Percentiles rank a stretch among this genome's conserved stretches.
Conservation (phyloP, 2,329 filamentous ascomycete species). For the Pyricularia sp. region DNA sequence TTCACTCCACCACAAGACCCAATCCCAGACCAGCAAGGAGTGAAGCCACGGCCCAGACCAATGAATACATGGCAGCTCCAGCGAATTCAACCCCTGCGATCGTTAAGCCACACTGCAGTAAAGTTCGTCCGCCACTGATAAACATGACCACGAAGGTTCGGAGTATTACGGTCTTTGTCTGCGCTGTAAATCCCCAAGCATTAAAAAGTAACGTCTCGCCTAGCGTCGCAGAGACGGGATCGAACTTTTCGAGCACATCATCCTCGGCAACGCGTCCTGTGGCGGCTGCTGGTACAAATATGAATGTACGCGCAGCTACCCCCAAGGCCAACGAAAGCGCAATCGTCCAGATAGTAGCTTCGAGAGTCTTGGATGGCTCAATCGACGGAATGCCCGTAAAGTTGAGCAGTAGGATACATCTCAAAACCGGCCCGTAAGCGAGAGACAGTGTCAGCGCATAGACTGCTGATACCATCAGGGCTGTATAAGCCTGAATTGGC, state of each 20-base stretch:
- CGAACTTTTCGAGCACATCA: conserved; percentile 44
- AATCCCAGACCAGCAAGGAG: conserved; percentile 48
- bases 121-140: conserved; percentile 48
- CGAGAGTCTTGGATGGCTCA: conserved; percentile 35
- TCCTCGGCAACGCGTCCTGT: conserved; percentile 39
- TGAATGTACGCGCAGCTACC: conserved; percentile 61
- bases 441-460: conserved; percentile 66
- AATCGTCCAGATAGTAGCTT: conserved; percentile 42
- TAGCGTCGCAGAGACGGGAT: conserved; percentile 56
- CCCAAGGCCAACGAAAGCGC: conserved; percentile 46
- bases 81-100: conserved; percentile 59
- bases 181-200: conserved; percentile 57
- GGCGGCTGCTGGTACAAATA: conserved; percentile 62
- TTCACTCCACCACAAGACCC: conserved; percentile 29
- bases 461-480: conserved; percentile 59
- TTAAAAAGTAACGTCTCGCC: conserved; percentile 64
- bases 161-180: conserved; percentile 53
- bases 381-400: conserved; percentile 66
- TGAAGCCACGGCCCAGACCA: conserved; percentile 63
- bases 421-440: conserved; percentile 62
- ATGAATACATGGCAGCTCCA: conserved; percentile 65
- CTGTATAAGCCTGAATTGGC: conserved; percentile 53
- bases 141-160: conserved; percentile 53
- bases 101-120: conserved; percentile 55
- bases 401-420: conserved; percentile 61